Evolutionary conservation across 306 rosid species (phyloP).

Genomic region (Carpinus viminea): DNA sequence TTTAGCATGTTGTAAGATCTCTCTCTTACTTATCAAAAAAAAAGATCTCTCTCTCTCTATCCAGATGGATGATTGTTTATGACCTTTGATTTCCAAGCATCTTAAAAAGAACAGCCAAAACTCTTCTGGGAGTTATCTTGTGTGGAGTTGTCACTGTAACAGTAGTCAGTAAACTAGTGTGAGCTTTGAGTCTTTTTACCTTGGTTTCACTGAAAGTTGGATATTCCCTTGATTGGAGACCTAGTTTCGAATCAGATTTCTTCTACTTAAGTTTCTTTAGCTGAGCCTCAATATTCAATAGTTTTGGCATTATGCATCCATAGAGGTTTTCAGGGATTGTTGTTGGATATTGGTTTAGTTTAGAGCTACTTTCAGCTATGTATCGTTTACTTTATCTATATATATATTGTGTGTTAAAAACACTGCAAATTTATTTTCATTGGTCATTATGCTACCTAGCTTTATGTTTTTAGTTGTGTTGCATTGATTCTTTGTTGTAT

Average conservation of each 20-base stretch:
- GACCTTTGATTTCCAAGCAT: neutral
- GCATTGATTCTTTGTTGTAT: neutral
- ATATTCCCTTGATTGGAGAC: neutral
- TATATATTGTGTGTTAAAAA: neutral
- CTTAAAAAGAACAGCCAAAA: neutral
- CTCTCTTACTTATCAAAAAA: no score
- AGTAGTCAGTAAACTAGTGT: neutral
- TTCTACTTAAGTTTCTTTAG: constrained; percentile 1
- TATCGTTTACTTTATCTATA: neutral
- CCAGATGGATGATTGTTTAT: neutral
- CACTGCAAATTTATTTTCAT: neutral
- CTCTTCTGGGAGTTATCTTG: neutral
- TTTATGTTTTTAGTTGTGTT: constrained; percentile 13
- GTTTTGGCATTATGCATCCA: neutral
- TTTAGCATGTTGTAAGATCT: neutral
- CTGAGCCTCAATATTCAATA: neutral
- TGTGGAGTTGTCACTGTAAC: neutral
- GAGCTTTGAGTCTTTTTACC: neutral
- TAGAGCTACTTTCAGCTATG: neutral
- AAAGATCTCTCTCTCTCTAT: neutral
- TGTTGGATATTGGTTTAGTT: neutral
- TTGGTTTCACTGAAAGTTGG: neutral
- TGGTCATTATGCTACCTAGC: neutral
- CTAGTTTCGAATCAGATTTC: neutral
- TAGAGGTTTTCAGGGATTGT: neutral